phyloP scores from a whole-genome alignment of 2,329 filamentous ascomycete species.

The Microcyclospora tardicrescens region DNA sequence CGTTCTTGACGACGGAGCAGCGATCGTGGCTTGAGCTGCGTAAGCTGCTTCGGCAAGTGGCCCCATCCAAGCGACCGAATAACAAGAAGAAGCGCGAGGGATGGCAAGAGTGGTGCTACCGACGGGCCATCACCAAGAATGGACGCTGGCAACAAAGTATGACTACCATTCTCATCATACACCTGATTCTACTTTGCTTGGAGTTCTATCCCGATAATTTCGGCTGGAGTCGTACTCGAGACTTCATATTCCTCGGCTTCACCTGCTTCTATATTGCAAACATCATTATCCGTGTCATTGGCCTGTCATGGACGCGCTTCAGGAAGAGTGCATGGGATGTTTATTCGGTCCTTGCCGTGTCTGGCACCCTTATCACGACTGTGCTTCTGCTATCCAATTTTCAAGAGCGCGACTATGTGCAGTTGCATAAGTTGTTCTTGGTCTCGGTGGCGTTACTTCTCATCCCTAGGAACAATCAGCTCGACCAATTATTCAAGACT shows the following conservation, averaged over 20 bases:
- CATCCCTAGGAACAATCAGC: slow-evolving; percentile 89
- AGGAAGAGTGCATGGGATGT: slow-evolving; percentile 90
- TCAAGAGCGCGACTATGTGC: slow-evolving; percentile 48
- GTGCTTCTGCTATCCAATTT: slow-evolving; percentile 56
- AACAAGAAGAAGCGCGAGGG: slow-evolving; percentile 56
- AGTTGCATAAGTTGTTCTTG: slow-evolving; percentile 86
- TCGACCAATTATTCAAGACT: slow-evolving; percentile 98
- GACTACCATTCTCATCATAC: slow-evolving; percentile 65
- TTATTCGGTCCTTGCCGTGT: slow-evolving; percentile 69
- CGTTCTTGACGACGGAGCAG: slow-evolving; percentile 89
- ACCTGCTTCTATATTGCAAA: slow-evolving; percentile 74
- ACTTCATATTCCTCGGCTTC: slow-evolving; percentile 64
- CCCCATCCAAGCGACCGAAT: slow-evolving; percentile 83
- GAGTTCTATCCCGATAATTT: slow-evolving; percentile 69
- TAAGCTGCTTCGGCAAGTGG: slow-evolving; percentile 83
- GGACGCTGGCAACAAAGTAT: slow-evolving; percentile 81
- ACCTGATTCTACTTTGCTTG: slow-evolving; percentile 68
- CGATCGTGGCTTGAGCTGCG: slow-evolving; percentile 91
- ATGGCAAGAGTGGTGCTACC: slow-evolving; percentile 92
- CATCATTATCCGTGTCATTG: slow-evolving; percentile 68
- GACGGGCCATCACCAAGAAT: slow-evolving; percentile 82
- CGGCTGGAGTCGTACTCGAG: slow-evolving; percentile 57
- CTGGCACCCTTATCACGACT: slow-evolving; percentile 70
- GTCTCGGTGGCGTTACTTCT: slow-evolving; percentile 80
- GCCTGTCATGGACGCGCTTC: slow-evolving; percentile 85